Percentiles rank a stretch among this genome's conserved stretches.
These are phyloP conservation scores for Amniculicola lignicola DNA, from an alignment of 495 filamentous ascomycete genomes.

Conservation along the genomic window DNA sequence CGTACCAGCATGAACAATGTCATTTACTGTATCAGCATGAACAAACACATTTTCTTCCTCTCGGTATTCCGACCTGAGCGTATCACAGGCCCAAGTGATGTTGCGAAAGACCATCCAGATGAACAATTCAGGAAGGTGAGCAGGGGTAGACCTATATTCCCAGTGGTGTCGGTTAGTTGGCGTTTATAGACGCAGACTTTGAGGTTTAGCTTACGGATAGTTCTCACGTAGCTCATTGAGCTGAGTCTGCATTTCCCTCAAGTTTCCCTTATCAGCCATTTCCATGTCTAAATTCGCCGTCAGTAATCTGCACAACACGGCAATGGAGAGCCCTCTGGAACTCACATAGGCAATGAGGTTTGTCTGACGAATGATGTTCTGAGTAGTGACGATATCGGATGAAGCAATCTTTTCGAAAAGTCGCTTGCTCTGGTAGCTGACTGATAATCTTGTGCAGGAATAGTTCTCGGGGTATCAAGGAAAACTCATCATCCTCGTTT, in stretches of 20 bases:
- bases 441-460: too few relatives aligned
- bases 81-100: not conserved
- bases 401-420: too few relatives aligned
- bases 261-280: not conserved
- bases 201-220: not conserved
- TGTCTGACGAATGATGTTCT: too few relatives aligned
- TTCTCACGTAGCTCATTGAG: not conserved
- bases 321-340: too few relatives aligned
- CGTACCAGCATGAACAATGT: not conserved
- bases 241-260: not conserved
- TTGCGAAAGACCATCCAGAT: constrained; percentile 1
- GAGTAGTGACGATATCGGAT: too few relatives aligned
- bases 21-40: not conserved
- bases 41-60: not conserved
- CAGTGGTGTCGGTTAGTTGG: not conserved
- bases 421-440: too few relatives aligned
- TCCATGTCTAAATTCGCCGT: not conserved
- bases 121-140: not conserved
- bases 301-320: not conserved
- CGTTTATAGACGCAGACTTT: not conserved
- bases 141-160: not conserved
- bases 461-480: too few relatives aligned
- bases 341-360: too few relatives aligned
- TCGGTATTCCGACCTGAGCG: not conserved
- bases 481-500: too few relatives aligned